These are phyloP conservation scores for Paecilomyces dactylethromorphus DNA, from an alignment of 2,329 filamentous ascomycete species.

Conservation along the genomic window DNA sequence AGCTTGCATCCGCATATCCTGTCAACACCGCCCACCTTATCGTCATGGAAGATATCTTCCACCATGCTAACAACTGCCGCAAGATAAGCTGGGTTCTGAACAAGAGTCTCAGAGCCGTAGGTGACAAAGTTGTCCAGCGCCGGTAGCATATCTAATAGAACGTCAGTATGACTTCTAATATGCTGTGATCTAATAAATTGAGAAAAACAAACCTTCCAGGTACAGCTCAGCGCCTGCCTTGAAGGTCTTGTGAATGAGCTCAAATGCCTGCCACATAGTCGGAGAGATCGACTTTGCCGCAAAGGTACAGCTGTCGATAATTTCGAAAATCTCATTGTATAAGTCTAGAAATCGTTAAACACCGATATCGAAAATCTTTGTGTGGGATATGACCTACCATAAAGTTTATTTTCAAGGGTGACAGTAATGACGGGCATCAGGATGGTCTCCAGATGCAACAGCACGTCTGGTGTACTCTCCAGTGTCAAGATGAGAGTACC, in stretches of 20 bases:
- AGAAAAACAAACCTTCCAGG: slow-evolving; percentile 54
- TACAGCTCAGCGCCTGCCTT: slow-evolving; percentile 96
- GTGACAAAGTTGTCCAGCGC: slow-evolving; percentile 97
- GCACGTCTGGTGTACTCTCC: slow-evolving; percentile 92
- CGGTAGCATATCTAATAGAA: slow-evolving; percentile 74
- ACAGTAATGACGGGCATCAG: slow-evolving; percentile 96
- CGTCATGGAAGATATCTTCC: slow-evolving; percentile 85
- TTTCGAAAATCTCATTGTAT: slow-evolving; percentile 98
- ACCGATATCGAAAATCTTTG: not conserved
- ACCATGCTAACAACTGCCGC: slow-evolving; percentile 91
- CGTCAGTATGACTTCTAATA: slow-evolving; percentile 2
- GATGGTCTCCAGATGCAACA: slow-evolving; percentile 89
- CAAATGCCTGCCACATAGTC: slow-evolving; percentile 98
- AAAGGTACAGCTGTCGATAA: slow-evolving; percentile 98
- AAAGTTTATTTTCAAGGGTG: slow-evolving; percentile 95
- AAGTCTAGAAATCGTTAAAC: slow-evolving; percentile 53
- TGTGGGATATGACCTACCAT: slow-evolving; percentile 48
- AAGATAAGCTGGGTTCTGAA: slow-evolving; percentile 79
- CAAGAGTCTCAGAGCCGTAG: slow-evolving; percentile 74
- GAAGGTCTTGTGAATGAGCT: slow-evolving; percentile 93
- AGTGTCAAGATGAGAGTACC: slow-evolving; percentile 93
- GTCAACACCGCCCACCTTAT: slow-evolving; percentile 88
- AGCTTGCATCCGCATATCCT: slow-evolving; percentile 96
- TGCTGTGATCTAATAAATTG: not conserved
- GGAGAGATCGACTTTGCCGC: slow-evolving; percentile 91